phyloP scores from a whole-genome alignment of 495 filamentous ascomycete genomes.

The Mycothermus thermophilus region DNA sequence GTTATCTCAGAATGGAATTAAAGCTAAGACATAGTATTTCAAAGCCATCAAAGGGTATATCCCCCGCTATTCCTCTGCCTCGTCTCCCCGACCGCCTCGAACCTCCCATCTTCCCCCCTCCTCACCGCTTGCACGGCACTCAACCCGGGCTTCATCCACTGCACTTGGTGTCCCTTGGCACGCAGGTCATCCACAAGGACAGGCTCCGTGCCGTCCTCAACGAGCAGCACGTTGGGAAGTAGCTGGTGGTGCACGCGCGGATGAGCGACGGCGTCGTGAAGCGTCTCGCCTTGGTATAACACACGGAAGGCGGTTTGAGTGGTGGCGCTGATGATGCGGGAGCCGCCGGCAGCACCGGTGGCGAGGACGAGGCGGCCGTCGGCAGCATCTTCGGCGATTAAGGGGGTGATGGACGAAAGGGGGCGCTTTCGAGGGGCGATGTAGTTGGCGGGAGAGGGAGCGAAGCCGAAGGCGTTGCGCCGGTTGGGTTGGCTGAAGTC shows the following conservation, averaged over 20 bases:
- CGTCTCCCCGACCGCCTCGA: conserved; percentile 49
- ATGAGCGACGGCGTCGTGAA: conserved; percentile 45
- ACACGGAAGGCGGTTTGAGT: conserved; percentile 63
- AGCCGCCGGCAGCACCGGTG: conserved; percentile 70
- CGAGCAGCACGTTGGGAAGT: conserved; percentile 48
- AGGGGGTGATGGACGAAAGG: conserved; percentile 62
- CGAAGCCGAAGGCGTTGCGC: conserved; percentile 68
- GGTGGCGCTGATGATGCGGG: conserved; percentile 75
- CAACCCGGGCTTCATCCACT: conserved; percentile 47
- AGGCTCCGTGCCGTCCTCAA: conserved; percentile 62
- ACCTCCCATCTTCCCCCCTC: conserved; percentile 52
- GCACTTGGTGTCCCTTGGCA: conserved; percentile 55
- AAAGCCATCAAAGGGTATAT: conserved; percentile 48
- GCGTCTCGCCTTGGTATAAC: conserved; percentile 47
- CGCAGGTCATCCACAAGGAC: conserved; percentile 50
- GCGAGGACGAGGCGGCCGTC: conserved; percentile 55
- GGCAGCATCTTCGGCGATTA: conserved; percentile 50
- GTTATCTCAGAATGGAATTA: too few relatives aligned
- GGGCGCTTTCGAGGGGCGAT: conserved; percentile 71
- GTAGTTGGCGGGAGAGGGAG: conserved; percentile 68
- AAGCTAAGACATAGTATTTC: too few relatives aligned
- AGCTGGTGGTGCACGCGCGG: conserved; percentile 78
- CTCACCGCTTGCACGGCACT: conserved; percentile 63
- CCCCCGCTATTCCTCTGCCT: conserved; percentile 62
- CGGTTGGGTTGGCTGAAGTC: conserved; percentile 70